Conservation (phyloP, 768 basidiomycete genomes). For the Tricholomella constricta region DNA sequence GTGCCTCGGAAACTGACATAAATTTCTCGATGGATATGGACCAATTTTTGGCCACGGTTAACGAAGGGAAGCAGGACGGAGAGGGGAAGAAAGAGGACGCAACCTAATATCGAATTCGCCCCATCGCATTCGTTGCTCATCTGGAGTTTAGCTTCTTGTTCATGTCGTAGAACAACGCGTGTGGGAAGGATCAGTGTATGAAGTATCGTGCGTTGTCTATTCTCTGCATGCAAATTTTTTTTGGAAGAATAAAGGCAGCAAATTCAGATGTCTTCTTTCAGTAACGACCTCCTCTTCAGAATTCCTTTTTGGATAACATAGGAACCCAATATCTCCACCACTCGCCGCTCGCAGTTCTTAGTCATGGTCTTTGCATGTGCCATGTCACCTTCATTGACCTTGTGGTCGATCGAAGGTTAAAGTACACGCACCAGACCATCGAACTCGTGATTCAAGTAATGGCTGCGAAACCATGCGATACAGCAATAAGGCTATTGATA, state of each 20-base stretch:
- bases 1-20: conserved; percentile 40
- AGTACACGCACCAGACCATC: neutral
- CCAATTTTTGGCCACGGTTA: conserved; percentile 47
- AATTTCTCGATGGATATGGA: conserved; percentile 56
- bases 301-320: too few species aligned
- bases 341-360: neutral
- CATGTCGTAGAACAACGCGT: neutral
- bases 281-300: too few species aligned
- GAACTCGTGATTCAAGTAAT: neutral
- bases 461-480: neutral
- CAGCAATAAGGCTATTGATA: neutral
- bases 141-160: too few species aligned
- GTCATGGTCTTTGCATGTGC: neutral
- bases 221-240: too few species aligned
- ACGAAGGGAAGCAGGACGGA: conserved; percentile 21
- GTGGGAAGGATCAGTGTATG: too few species aligned
- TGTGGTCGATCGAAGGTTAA: conserved; percentile 4
- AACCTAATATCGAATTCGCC: too few species aligned
- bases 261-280: too few species aligned
- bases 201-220: too few species aligned
- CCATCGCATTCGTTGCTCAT: too few species aligned
- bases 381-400: neutral
- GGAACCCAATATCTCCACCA: too few species aligned
- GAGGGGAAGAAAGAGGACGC: conserved; percentile 1
- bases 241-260: too few species aligned